Evolutionary conservation across 805 yeast genomes (phyloP).

Genomic region (Candida yuanshanica): DNA sequence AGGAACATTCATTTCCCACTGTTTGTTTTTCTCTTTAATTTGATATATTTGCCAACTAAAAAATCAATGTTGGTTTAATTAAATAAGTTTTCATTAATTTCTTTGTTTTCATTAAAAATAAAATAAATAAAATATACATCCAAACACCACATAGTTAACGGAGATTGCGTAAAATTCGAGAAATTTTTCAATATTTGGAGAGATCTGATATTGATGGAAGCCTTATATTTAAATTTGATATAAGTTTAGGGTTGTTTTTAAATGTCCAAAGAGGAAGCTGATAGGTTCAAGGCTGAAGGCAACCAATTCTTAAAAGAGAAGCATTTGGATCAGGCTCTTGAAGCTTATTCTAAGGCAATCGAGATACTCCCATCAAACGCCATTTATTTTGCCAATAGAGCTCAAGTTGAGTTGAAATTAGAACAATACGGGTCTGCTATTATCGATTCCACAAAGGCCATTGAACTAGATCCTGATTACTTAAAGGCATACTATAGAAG

Average conservation of each 20-base stretch:
- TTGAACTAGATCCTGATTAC: slow-evolving; percentile 59
- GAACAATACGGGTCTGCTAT: slow-evolving; percentile 87
- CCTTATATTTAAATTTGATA: too few relatives aligned
- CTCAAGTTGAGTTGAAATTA: slow-evolving; percentile 79
- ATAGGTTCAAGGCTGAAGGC: slow-evolving; percentile 60
- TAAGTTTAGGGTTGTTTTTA: too few relatives aligned
- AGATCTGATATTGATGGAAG: too few relatives aligned
- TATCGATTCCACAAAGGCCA: slow-evolving; percentile 67
- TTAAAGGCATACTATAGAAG: slow-evolving; percentile 82
- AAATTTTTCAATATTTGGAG: not conserved
- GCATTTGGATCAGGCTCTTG: slow-evolving; percentile 59
- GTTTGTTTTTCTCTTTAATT: too few relatives aligned
- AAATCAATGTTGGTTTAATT: too few relatives aligned
- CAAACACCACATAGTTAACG: too few relatives aligned
- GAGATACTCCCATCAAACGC: slow-evolving; percentile 52
- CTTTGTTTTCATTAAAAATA: too few relatives aligned
- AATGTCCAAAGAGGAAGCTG: slow-evolving; percentile 31
- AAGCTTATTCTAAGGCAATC: slow-evolving; percentile 69
- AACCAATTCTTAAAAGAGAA: slow-evolving; percentile 66
- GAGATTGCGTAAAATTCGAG: too few relatives aligned
- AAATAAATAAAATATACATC: too few relatives aligned
- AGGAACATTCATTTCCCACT: slow-evolving; percentile 15
- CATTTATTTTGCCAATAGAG: slow-evolving; percentile 75
- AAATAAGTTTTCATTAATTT: too few relatives aligned
- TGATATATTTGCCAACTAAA: too few relatives aligned